These are phyloP conservation scores for Clarireedia paspali DNA, from an alignment of 2,329 filamentous ascomycete genomes.

Conservation along the genomic window DNA sequence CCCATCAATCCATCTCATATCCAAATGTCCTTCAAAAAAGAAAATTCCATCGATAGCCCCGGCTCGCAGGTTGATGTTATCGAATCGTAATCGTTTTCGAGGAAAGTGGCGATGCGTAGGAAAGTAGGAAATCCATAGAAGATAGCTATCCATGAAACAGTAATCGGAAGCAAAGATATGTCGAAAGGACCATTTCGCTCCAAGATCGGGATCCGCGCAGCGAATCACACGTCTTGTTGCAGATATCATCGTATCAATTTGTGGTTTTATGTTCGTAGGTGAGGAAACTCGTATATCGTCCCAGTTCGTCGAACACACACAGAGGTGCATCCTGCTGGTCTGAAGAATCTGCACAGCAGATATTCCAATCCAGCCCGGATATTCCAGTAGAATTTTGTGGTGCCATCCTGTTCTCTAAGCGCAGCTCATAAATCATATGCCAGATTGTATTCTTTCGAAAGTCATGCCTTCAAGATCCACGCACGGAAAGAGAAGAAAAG, in stretches of 20 bases:
- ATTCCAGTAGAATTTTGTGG: background rate
- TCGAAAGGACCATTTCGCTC: background rate
- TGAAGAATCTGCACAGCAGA: background rate
- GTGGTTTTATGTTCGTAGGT: background rate
- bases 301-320: background rate
- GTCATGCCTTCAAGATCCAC: background rate
- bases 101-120: background rate
- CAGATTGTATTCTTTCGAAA: background rate
- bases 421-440: background rate
- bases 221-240: background rate
- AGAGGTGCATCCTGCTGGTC: background rate
- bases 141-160: background rate
- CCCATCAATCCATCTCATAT: background rate
- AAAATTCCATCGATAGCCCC: background rate
- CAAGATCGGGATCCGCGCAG: background rate
- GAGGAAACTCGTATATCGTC: background rate
- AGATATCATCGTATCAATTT: background rate
- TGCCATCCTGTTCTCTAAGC: background rate
- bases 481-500: background rate
- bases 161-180: background rate
- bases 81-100: background rate
- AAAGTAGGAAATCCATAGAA: background rate
- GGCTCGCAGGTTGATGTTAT: background rate
- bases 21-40: background rate
- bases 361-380: background rate